Conservation (phyloP, 2,329 filamentous ascomycete genomes). For the Fusarium coffeatum region DNA sequence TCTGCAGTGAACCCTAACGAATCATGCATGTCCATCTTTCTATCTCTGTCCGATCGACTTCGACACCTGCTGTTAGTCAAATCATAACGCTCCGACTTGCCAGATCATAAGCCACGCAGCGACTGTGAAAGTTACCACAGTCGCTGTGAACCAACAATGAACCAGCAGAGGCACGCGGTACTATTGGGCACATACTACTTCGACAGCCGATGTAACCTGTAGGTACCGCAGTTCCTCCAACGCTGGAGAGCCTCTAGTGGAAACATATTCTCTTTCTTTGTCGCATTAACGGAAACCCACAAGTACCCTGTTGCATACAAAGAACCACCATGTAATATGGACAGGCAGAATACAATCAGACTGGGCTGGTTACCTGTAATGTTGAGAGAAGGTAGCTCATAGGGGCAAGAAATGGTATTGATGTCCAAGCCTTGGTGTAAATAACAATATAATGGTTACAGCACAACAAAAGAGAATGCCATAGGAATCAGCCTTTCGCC, state of each 20-base stretch:
- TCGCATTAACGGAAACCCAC: background rate
- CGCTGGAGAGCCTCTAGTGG: background rate
- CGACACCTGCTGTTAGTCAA: slow-evolving; percentile 1
- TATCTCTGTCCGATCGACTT: slow-evolving; percentile 15
- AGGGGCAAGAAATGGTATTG: slow-evolving; percentile 10
- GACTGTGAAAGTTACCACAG: slow-evolving; percentile 18
- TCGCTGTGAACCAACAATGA: slow-evolving; percentile 2
- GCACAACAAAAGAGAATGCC: slow-evolving; percentile 38
- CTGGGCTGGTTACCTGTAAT: background rate
- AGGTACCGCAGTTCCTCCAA: background rate
- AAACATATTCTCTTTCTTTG: background rate
- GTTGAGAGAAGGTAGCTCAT: background rate
- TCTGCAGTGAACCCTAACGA: slow-evolving; percentile 28
- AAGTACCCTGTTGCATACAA: background rate
- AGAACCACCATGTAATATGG: background rate
- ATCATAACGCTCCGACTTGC: background rate
- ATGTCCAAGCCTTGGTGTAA: slow-evolving; percentile 13
- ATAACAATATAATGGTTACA: slow-evolving; percentile 28
- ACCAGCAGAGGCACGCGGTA: slow-evolving; percentile 4
- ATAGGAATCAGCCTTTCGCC: slow-evolving; percentile 44
- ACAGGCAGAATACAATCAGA: background rate
- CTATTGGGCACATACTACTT: slow-evolving; percentile 1
- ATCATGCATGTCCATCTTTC: slow-evolving; percentile 6
- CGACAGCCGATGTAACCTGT: background rate
- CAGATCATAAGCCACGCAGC: slow-evolving; percentile 6